Base-by-base conservation (phyloP, 83 land plant genomes). In the Picea engelmannii region DNA sequence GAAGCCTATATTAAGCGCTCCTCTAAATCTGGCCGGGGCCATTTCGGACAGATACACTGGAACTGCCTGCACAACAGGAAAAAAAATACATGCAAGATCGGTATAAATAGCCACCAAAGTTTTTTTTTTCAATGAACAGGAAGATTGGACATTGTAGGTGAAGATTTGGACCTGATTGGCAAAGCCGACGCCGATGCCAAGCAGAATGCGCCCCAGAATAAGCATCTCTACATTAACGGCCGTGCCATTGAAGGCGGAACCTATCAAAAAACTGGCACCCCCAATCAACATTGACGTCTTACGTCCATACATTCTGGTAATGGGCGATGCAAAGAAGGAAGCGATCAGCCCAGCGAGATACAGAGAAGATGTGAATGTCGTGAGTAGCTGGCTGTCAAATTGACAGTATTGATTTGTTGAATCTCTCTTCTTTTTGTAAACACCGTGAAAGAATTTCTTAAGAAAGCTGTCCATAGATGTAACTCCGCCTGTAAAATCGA, bases 391-490 rank as follows among this genome's bases (percentile, higher is more conserved):
- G 69, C 84, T 83, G 78, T 90, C 83, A 40, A 85, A 90, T 68
- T 90, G 85, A 79, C 89, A 80, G 59, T 87, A 90, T 8, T 78
- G 83, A 73, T 84, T 91, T 25, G 78, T 64, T 4, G 82, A 80
- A 31, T 87, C 84, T n/a, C 42, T 74, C 58, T 59, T 70, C 60
- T 83, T 86, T 25, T 73, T 66, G 31, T 25, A 67, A 2, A 91
- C 82, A 3, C 66, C 12, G 1, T 90, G 91, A 76, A 93, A 93
- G 78, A 91, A 91, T 58, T 84, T 82, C 71, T 76, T 38, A 18
- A 91, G 81, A 77, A 93, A 93, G 8, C 80, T 66, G 15, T 62
- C 70, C 93, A 91, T 91, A 6, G 90, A 77, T 16, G 92, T 89
- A 24, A 92, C 94, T 10, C 94, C 94, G 12, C 94, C 94, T 92